phyloP scores from a whole-genome alignment of 192 early-diverging fungal genomes.

The Podila horticola region DNA sequence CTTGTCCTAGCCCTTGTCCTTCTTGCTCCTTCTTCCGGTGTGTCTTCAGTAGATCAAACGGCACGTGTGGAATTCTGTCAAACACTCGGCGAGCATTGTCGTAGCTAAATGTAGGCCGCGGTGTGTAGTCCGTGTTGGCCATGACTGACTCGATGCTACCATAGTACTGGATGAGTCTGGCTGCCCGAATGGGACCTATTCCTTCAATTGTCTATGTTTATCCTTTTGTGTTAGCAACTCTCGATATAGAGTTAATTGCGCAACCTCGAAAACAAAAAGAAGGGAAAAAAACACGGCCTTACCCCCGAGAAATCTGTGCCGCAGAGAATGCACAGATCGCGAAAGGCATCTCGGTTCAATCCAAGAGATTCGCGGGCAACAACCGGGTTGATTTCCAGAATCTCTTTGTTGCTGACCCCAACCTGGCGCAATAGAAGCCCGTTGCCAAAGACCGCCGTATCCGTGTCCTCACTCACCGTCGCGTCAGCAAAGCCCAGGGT shows the following conservation, averaged over 20 bases:
- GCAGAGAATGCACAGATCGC: slow-evolving; percentile 81
- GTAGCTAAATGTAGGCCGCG: slow-evolving; percentile 23
- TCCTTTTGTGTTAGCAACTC: background rate
- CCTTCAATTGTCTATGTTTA: slow-evolving; percentile 58
- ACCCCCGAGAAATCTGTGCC: slow-evolving; percentile 78
- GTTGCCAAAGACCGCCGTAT: slow-evolving; percentile 64
- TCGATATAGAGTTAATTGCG: no score
- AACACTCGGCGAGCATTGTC: slow-evolving; percentile 42
- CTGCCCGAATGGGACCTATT: slow-evolving; percentile 73
- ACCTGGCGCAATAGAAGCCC: slow-evolving; percentile 61
- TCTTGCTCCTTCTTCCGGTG: background rate
- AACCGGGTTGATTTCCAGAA: slow-evolving; percentile 63
- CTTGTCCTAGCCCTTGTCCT: background rate
- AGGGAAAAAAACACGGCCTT: background rate
- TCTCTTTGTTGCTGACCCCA: slow-evolving; percentile 21
- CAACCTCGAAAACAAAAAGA: no score
- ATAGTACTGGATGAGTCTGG: slow-evolving; percentile 61
- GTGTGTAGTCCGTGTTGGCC: slow-evolving; percentile 28
- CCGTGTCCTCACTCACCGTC: slow-evolving; percentile 73
- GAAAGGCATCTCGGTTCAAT: slow-evolving; percentile 62
- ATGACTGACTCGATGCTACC: slow-evolving; percentile 73
- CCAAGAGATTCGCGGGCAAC: slow-evolving; percentile 57
- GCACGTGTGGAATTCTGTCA: slow-evolving; percentile 16
- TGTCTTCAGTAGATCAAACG: no score
- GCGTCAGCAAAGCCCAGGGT: slow-evolving; percentile 60